These are phyloP conservation scores for Solanum pinnatisectum DNA, from an alignment of 257 asterid genomes.

Conservation along the genomic window DNA sequence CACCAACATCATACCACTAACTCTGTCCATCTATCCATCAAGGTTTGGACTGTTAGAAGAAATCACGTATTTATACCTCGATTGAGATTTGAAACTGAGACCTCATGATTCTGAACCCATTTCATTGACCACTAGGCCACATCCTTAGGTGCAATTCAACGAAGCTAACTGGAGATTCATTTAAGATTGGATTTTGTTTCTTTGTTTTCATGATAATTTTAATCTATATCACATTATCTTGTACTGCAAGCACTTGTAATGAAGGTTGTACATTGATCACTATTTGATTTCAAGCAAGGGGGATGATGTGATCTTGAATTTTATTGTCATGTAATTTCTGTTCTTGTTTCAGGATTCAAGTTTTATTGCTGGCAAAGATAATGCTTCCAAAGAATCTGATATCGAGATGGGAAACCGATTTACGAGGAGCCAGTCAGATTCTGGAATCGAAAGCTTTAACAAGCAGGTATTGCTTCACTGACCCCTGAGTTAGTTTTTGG, in stretches of 20 bases:
- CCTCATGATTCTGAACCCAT: background rate
- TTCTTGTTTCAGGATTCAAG: slow-evolving; percentile 44
- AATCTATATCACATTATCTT: background rate
- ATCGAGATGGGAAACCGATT: slow-evolving; percentile 62
- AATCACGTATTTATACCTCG: background rate
- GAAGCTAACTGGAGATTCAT: background rate
- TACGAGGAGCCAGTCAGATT: slow-evolving; percentile 55
- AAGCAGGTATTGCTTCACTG: slow-evolving; percentile 40
- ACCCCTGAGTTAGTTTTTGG: background rate
- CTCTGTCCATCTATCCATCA: background rate
- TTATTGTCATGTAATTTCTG: background rate
- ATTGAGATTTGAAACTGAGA: background rate
- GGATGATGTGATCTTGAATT: background rate
- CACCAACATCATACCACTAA: background rate
- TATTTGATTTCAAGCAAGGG: background rate
- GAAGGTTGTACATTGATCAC: background rate
- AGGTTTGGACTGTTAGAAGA: background rate
- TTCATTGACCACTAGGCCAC: background rate
- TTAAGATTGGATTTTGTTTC: background rate
- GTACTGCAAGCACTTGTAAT: background rate
- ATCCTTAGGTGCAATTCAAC: background rate
- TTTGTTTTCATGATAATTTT: background rate
- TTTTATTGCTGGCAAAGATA: slow-evolving; percentile 33
- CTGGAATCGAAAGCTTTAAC: slow-evolving; percentile 63
- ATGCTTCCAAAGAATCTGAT: slow-evolving; percentile 35